Evolutionary conservation across 768 basidiomycete species (phyloP).

Genomic region (Mycena latifolia): DNA sequence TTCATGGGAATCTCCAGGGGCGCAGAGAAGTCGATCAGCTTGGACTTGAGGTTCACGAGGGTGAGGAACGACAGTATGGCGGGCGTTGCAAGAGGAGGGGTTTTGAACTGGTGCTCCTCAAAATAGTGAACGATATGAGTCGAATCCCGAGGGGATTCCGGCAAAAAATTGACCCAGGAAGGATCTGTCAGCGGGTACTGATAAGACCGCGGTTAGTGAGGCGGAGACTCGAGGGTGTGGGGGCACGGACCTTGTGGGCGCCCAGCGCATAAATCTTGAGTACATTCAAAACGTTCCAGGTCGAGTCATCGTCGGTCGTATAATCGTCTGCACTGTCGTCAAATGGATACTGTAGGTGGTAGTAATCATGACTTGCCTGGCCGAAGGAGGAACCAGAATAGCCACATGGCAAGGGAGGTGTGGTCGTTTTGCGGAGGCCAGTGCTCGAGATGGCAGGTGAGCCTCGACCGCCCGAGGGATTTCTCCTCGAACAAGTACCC

Average conservation of each 20-base stretch:
- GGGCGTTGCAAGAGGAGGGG: constrained; percentile 75
- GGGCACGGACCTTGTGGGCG: constrained; percentile 63
- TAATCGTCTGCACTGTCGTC: constrained; percentile 58
- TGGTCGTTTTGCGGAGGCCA: constrained; percentile 71
- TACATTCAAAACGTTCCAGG: constrained; percentile 61
- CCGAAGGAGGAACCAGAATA: constrained; percentile 79
- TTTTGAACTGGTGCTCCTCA: constrained; percentile 57
- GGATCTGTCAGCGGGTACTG: constrained; percentile 74
- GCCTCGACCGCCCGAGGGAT: constrained; percentile 66
- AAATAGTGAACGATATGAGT: constrained; percentile 57
- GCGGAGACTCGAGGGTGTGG: constrained; percentile 13
- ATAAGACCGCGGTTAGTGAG: constrained; percentile 26
- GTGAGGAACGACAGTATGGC: constrained; percentile 81
- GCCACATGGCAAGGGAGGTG: constrained; percentile 79
- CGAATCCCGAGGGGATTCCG: constrained; percentile 42
- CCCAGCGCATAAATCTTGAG: constrained; percentile 75
- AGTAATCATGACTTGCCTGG: constrained; percentile 59
- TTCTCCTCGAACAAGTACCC: constrained; percentile 74
- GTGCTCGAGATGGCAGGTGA: constrained; percentile 52
- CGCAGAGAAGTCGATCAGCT: constrained; percentile 44
- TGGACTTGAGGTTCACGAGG: constrained; percentile 55
- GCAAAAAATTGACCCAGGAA: constrained; percentile 70
- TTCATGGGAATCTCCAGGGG: constrained; percentile 47
- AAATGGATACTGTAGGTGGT: constrained; percentile 6
- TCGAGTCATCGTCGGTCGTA: constrained; percentile 49